Base-by-base conservation (phyloP, 768 basidiomycete species). In the Gymnopilus junonius region DNA sequence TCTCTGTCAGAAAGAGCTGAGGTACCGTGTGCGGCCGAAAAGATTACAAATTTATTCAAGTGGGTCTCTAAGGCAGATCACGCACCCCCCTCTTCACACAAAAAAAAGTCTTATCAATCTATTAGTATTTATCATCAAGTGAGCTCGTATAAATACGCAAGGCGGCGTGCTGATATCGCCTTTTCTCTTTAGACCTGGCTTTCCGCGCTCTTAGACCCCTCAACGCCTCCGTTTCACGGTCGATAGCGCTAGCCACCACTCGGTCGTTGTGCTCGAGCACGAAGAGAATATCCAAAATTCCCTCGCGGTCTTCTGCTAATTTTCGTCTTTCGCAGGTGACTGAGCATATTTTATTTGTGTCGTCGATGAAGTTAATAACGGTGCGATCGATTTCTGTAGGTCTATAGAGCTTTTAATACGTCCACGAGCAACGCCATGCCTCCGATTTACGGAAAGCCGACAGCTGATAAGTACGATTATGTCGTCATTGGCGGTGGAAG, bases 401-500 rank as follows among this genome's bases (percentile, higher is more conserved):
- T 70, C 23, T 66, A 46, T 58, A 79, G 85, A 77, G 75, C 79
- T 45, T 80, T 87, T 45, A 72, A 75, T 29, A 55, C 39, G 21
- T 53, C 71, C 35, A 72, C 78, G 12, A 67, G 74, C 43, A 62
- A 70, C n/a, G 83, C 76, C 27, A 93, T 94, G 91, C 83, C 93
- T 54, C 92, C 93, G 37, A 77, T 92, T 50, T 81, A 67, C 64
- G 80, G 86, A 58, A 87, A 81, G 69, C 88, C 91, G 17, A 85
- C 82, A 3, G 73, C 75, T 17, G 87, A 88, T 45, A 86, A 85
- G 72, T 94, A 92, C 74, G 95, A 97, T 72, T 88, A 91, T 70
- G 85, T 97, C 54, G 87, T 93, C 68, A 89, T 97, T 69, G 95
- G 95, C 55, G 95, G 94, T 63, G 97, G 97, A 35, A 95, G 93